Conservation (phyloP, 1,284 basidiomycete species). For the Cutaneotrichosporon sp. region DNA sequence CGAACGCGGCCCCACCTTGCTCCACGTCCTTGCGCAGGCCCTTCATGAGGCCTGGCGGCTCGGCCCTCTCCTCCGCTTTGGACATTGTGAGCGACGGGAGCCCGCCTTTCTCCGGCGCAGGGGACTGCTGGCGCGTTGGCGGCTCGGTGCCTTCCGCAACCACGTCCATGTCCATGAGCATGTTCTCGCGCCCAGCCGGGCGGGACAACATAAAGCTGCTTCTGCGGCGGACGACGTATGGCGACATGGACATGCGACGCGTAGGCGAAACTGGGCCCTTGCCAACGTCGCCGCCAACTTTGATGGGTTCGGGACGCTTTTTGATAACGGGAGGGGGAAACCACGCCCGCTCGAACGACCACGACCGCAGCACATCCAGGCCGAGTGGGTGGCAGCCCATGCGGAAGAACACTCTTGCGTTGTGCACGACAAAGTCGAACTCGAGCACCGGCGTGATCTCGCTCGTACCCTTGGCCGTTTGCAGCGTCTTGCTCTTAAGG, state of each 20-base stretch:
- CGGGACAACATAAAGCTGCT: slow-evolving; percentile 61
- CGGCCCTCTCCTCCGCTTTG: slow-evolving; percentile 6
- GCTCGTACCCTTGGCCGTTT: slow-evolving; percentile 84
- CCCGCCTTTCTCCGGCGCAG: slow-evolving; percentile 38
- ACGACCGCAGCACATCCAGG: slow-evolving; percentile 77
- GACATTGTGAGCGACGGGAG: background rate
- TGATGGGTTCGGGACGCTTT: slow-evolving; percentile 13
- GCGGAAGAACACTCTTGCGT: slow-evolving; percentile 81
- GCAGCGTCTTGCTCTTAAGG: slow-evolving; percentile 79
- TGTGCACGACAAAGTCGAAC: slow-evolving; percentile 91
- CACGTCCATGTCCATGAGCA: slow-evolving; percentile 85
- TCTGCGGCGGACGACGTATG: slow-evolving; percentile 31
- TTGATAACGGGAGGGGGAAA: slow-evolving; percentile 33
- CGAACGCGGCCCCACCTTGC: slow-evolving; percentile 53
- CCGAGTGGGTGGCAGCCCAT: slow-evolving; percentile 95
- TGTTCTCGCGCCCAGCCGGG: slow-evolving; percentile 63
- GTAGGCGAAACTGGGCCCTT: slow-evolving; percentile 2
- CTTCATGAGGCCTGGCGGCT: slow-evolving; percentile 58
- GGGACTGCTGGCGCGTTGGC: slow-evolving; percentile 60
- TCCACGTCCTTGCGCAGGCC: slow-evolving; percentile 48
- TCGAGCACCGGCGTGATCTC: slow-evolving; percentile 82
- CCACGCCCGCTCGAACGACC: slow-evolving; percentile 80
- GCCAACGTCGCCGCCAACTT: background rate
- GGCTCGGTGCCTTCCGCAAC: slow-evolving; percentile 53
- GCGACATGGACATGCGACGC: slow-evolving; percentile 13